Evolutionary conservation across 1,139 yeast genomes (phyloP).

Genomic region (Scheffersomyces lignicola): DNA sequence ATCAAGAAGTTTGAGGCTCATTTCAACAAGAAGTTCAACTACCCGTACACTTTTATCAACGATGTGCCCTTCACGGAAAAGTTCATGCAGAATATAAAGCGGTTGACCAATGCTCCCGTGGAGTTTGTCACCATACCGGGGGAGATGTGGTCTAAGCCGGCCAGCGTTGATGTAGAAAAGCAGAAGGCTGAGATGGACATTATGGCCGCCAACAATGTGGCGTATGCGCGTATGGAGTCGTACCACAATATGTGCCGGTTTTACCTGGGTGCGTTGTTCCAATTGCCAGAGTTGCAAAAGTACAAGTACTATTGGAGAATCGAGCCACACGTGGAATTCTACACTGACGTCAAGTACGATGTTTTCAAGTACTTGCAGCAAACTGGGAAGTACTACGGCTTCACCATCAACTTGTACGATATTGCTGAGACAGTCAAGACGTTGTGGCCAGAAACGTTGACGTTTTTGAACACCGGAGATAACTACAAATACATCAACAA

Average conservation of each 20-base stretch:
- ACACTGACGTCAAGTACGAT: slow-evolving; percentile 68
- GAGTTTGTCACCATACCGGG: slow-evolving; percentile 56
- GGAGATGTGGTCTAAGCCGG: slow-evolving; percentile 66
- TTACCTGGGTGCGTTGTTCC: slow-evolving; percentile 59
- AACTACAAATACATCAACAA: slow-evolving; percentile 56
- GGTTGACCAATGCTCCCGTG: slow-evolving; percentile 47
- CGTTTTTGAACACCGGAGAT: slow-evolving; percentile 56
- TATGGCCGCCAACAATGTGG: slow-evolving; percentile 47
- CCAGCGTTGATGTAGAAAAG: slow-evolving; percentile 44
- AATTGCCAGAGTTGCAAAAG: slow-evolving; percentile 52
- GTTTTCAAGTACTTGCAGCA: slow-evolving; percentile 70
- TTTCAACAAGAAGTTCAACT: slow-evolving; percentile 66
- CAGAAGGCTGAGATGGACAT: slow-evolving; percentile 38
- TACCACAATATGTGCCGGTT: slow-evolving; percentile 71
- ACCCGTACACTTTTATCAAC: slow-evolving; percentile 78
- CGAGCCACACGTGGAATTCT: slow-evolving; percentile 68
- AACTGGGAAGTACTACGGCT: slow-evolving; percentile 65
- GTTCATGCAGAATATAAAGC: slow-evolving; percentile 46
- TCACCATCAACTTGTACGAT: slow-evolving; percentile 64
- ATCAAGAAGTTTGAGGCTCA: slow-evolving; percentile 57
- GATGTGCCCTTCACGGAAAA: slow-evolving; percentile 60
- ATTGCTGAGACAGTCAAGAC: slow-evolving; percentile 58
- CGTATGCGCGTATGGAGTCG: slow-evolving; percentile 58
- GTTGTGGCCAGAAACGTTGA: slow-evolving; percentile 66
- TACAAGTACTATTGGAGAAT: slow-evolving; percentile 70